phyloP scores from a whole-genome alignment of 768 basidiomycete species.

The Galerina marginata region DNA sequence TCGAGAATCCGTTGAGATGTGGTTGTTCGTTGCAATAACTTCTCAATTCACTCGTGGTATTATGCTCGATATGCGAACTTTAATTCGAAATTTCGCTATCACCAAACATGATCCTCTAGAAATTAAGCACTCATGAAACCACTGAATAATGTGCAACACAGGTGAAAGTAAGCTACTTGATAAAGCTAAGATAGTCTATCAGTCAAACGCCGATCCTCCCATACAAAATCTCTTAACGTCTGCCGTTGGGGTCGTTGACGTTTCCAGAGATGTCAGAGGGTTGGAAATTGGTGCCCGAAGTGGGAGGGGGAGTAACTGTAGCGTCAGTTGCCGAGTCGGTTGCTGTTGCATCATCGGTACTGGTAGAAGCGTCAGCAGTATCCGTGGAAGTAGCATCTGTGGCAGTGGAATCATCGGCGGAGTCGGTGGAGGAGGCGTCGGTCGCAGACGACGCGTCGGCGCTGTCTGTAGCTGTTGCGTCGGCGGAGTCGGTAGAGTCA shows the following conservation, averaged over 20 bases:
- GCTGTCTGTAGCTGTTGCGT: slow-evolving; percentile 14
- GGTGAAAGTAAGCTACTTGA: slow-evolving; percentile 17
- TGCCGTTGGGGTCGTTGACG: slow-evolving; percentile 35
- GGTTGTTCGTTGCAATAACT: background rate
- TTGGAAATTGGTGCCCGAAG: slow-evolving; percentile 16
- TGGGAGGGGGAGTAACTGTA: slow-evolving; percentile 6
- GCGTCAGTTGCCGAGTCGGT: slow-evolving; percentile 2
- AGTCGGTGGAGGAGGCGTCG: slow-evolving; percentile 22
- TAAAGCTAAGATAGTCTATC: background rate
- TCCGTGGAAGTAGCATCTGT: slow-evolving; percentile 19
- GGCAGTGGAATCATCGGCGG: slow-evolving; percentile 16
- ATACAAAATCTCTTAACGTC: slow-evolving; percentile 17
- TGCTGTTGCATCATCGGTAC: slow-evolving; percentile 4
- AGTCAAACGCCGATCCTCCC: background rate
- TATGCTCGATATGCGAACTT: background rate
- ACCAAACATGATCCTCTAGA: slow-evolving; percentile 4
- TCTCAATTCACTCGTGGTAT: background rate
- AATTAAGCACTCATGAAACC: slow-evolving; percentile 10
- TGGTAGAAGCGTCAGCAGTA: slow-evolving; percentile 14
- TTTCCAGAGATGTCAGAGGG: slow-evolving; percentile 34
- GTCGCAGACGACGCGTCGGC: slow-evolving; percentile 19
- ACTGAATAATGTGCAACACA: slow-evolving; percentile 13
- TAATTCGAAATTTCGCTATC: background rate
- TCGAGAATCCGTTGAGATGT: background rate
- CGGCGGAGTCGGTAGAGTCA: slow-evolving; percentile 19